Conservation (phyloP, 441 rosid species). For the Arabidopsis lyrata region DNA sequence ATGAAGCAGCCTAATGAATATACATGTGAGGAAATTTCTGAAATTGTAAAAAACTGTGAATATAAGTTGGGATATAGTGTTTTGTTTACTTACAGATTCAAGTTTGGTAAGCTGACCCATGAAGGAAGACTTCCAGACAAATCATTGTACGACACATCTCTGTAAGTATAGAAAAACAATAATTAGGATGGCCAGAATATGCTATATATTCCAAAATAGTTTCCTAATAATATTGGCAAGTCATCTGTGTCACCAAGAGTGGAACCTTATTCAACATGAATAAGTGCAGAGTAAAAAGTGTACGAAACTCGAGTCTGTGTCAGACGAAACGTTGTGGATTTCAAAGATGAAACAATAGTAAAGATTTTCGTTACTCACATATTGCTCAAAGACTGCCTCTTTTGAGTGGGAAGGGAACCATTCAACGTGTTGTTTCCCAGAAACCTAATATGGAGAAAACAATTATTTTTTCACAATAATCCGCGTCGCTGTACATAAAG, state of each 20-base stretch:
- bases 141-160: constrained; percentile 84
- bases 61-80: background rate
- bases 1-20: constrained; percentile 17
- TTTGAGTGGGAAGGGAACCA: constrained; percentile 63
- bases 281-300: no score
- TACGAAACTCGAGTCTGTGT: no score
- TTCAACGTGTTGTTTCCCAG: constrained; percentile 50
- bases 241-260: constrained; percentile 20
- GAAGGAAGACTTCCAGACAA: constrained; percentile 71
- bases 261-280: constrained; percentile 1
- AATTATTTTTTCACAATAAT: background rate
- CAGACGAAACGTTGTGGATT: no score
- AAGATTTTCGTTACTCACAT: constrained; percentile 55
- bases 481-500: constrained; percentile 4
- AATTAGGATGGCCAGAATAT: constrained; percentile 4
- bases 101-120: constrained; percentile 52
- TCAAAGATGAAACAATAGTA: no score
- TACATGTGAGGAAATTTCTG: background rate
- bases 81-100: constrained; percentile 56
- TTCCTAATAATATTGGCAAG: constrained; percentile 21
- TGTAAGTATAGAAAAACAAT: constrained; percentile 37
- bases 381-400: constrained; percentile 52
- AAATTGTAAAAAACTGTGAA: background rate
- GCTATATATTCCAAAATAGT: constrained; percentile 3
- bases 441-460: constrained; percentile 56